phyloP scores from a whole-genome alignment of 2,329 filamentous ascomycete genomes.

The Xylariales sp. region DNA sequence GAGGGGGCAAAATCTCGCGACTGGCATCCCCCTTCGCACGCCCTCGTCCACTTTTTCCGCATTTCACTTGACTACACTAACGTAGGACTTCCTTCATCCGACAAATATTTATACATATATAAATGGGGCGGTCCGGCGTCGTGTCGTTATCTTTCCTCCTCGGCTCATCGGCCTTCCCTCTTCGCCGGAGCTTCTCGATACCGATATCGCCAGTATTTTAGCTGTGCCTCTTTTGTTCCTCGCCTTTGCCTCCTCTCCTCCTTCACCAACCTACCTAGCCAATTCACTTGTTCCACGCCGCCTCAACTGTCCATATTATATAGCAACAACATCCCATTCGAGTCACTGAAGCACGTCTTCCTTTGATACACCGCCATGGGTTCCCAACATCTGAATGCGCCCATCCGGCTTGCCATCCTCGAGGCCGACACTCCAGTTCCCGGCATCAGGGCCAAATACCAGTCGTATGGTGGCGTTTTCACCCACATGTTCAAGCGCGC shows the following conservation, averaged over 20 bases:
- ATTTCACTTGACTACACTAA: neutral
- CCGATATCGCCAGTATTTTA: slow-evolving; percentile 11
- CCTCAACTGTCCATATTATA: neutral
- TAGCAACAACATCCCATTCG: neutral
- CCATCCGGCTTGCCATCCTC: slow-evolving; percentile 84
- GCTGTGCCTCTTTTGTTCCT: neutral
- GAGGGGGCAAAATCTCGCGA: slow-evolving; percentile 23
- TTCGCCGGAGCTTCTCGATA: neutral
- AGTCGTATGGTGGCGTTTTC: slow-evolving; percentile 79
- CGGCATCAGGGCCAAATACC: slow-evolving; percentile 71
- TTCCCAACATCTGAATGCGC: slow-evolving; percentile 50
- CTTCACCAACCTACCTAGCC: neutral
- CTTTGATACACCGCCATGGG: slow-evolving; percentile 41
- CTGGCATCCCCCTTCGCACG: slow-evolving; percentile 20
- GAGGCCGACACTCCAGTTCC: slow-evolving; percentile 85
- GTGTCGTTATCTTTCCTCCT: slow-evolving; percentile 16
- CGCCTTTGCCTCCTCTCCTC: neutral
- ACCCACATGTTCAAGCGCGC: slow-evolving; percentile 67
- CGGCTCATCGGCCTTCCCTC: slow-evolving; percentile 1
- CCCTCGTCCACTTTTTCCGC: slow-evolving; percentile 21
- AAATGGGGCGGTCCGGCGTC: slow-evolving; percentile 25
- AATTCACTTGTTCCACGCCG: slow-evolving; percentile 5
- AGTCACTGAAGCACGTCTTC: neutral
- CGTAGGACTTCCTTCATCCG: neutral
- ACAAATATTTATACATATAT: slow-evolving; percentile 10